Base-by-base conservation (phyloP, 257 asterid genomes). In the Nicotiana obtusifolia region DNA sequence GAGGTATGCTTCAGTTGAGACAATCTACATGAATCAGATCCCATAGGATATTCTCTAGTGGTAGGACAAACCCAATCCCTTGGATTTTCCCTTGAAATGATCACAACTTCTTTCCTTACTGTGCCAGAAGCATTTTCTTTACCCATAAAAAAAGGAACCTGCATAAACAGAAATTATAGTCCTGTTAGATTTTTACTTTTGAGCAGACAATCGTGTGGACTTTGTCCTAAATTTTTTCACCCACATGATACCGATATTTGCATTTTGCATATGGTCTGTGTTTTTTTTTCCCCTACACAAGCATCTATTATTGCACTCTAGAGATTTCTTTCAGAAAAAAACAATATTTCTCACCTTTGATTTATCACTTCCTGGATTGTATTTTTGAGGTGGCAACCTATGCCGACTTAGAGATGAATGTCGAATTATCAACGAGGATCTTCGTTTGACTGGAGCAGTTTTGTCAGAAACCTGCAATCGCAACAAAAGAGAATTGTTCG, bases 41-140 rank as follows among this genome's bases (percentile, higher is more conserved):
- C 76, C 44, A 41, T 13, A 64, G 76, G 33, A 76, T 8, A 73
- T 67, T 37, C 79, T 65, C 41, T 69, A 30, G 54, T 6, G 15
- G 81, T 79, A 52, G 53, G 64, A 54, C 17, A 71, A 77, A 87
- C 60, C 86, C 80, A 81, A 80, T 82, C 59, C 78, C 83, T 35
- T 30, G 83, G 86, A 82, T 84, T 80, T 62, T 52, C 81, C 77
- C 86, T 84, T 64, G 87, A 87, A 82, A 57, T 81, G 66, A 85
- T 24, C 31, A 82, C 62, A 80, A 79, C 9, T 26, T 76, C 37
- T 3, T 52, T 60, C 81, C 66, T 68, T 79, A 13, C 31, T 37
- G 30, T 31, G 54, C 84, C 81, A 54, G 53, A 61, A 52, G 66
- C 4, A n/a, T 80, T 54, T 71, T 77, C 88, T 49, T 84, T 82